Percentiles rank a stretch among this genome's conserved stretches.
Conservation (phyloP, 805 yeast species). For the Pichia sporocuriosa region DNA sequence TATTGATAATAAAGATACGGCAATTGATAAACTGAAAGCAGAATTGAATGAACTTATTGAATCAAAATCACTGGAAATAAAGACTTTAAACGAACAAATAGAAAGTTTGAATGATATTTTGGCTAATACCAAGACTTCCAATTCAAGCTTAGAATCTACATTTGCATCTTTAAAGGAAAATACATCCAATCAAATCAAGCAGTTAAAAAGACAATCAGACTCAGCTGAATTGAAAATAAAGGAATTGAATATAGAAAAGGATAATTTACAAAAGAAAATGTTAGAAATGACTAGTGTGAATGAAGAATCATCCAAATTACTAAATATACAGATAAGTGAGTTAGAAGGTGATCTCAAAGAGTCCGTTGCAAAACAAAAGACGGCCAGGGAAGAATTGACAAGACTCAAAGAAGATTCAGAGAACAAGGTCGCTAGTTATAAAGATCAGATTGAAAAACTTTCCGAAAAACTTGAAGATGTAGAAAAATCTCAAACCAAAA, state of each 20-base stretch:
- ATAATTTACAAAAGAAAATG: not conserved
- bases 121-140: conserved; percentile 1
- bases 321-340: not conserved
- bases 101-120: conserved; percentile 1
- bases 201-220: not conserved
- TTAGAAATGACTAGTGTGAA: not conserved
- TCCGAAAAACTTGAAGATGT: not conserved
- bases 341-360: not conserved
- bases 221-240: not conserved
- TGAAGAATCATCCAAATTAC: not conserved
- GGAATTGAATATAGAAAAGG: not conserved
- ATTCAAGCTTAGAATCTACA: conserved; percentile 2
- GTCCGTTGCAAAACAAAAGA: not conserved
- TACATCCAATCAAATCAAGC: conserved; percentile 2
- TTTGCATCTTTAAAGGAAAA: not conserved
- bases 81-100: not conserved
- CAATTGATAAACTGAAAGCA: not conserved
- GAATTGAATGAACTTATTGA: not conserved
- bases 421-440: not conserved
- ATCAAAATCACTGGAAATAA: not conserved
- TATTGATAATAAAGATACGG: not conserved
- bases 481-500: not conserved
- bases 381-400: not conserved
- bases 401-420: not conserved
- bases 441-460: not conserved